Evolutionary conservation across 2,329 filamentous ascomycete species (phyloP), one percentile per base, ranked within the genome.

Genomic region (Colletotrichum kahawae): DNA sequence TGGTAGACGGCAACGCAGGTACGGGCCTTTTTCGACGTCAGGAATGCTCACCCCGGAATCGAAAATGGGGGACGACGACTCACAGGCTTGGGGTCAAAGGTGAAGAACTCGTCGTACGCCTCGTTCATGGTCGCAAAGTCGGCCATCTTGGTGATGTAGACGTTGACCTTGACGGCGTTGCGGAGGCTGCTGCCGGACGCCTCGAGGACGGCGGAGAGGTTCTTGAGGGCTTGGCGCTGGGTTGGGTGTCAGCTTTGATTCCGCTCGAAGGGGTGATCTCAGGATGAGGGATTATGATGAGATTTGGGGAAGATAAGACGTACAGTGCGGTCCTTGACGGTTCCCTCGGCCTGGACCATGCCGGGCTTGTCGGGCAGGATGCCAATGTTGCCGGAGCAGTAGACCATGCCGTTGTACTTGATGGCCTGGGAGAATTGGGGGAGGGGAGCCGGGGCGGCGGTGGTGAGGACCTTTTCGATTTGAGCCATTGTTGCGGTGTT

Each of bases 1-100:
- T 93, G 89, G 83, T 94, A 91, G 14, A 95, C 94, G 0, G 93
- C 93, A 31, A 95, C 93, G 81, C 93, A 95, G 67, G 91, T 93
- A 74, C 93, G 84, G 63, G 84, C 85, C 86, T 87, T 34, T 59
- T 5, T 43, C n/a, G 43, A 24, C n/a, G 43, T 74, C 33, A 71
- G 31, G 29, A 51, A 13, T 24, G 43, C n/a, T 51, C 43, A 51
- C 43, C 43, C 36, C 16, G 7, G 27, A 10, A 62, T 31, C 13
- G 18, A 21, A 29, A 14, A 27, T 21, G 14, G 8, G 31, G 31
- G 29, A 16, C 6, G 14, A 36, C 38, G 1, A 82, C 86, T 79
- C 75, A 89, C 88, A 13, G 88, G 88, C 81, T 88, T 88, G 2
- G 85, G 84, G 18, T 85, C 82, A 71, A 82, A 81, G 12, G 77